Base-by-base conservation (phyloP, 768 basidiomycete genomes). In the Cubamyces sp. region DNA sequence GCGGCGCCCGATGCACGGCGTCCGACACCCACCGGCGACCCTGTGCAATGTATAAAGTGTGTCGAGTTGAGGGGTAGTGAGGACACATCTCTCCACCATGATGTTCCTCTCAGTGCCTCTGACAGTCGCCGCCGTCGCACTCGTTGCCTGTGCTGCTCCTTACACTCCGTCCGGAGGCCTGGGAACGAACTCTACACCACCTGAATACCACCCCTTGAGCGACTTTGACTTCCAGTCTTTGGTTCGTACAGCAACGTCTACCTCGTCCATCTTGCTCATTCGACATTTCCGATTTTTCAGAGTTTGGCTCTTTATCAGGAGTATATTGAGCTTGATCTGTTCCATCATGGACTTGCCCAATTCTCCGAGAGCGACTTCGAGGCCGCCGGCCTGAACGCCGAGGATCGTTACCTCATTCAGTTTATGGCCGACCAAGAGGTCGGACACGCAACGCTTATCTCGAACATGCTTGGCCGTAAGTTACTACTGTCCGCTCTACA, bases 391-490 rank as follows among this genome's bases (percentile, higher is more conserved):
- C 66, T 89, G 46, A 76, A 71, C 49, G 79, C 80, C 5, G 82
- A 82, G 23, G 84, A 87, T 63, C 77, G 79, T 23, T 81, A 72
- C 70, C 72, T 87, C 34, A 82, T 88, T 56, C 73, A 85, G 68
- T 86, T 79, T 72, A 87, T 87, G 84, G 87, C 80, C 15, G 77
- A 84, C 52, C 85, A 87, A 66, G 85, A 88, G 73, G 77, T 83
- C 30, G 86, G 86, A 0, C 88, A 91, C 70, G 82, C 86, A 6
- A 75, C 72, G 11, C 70, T 86, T 54, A 62, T 89, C 26, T 72
- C 76, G 57, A 83, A 85, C 74, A 82, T 86, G 39, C 74, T 84
- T 18, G 77, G 77, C 46, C 75, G 78, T 75, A 47, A 61, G 69
- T 68, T 28, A 7, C 63, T 66, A 26, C 62, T 65, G 58, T 41